Evolutionary conservation across 495 filamentous ascomycete genomes (phyloP).

Genomic region (Monascus purpureus): DNA sequence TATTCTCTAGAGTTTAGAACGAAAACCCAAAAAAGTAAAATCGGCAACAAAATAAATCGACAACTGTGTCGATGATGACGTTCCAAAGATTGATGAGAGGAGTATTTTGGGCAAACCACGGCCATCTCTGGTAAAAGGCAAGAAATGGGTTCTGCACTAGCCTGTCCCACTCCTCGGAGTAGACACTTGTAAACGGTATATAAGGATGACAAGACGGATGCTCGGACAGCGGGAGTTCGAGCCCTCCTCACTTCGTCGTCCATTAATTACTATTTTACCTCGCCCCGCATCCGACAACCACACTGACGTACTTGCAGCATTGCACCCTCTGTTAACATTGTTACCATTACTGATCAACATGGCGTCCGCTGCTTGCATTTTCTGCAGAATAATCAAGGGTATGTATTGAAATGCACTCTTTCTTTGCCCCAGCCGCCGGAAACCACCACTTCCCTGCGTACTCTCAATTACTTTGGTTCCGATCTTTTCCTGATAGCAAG

Average conservation of each 20-base stretch:
- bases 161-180: constrained; percentile 33
- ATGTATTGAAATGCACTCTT: constrained; percentile 7
- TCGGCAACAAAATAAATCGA: constrained; percentile 23
- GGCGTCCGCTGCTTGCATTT: constrained; percentile 64
- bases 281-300: constrained; percentile 6
- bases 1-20: too few relatives aligned
- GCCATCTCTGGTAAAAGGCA: constrained; percentile 60
- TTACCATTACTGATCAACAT: constrained; percentile 8
- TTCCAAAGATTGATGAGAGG: constrained; percentile 51
- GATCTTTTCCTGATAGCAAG: too few relatives aligned
- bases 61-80: constrained; percentile 21
- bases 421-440: too few relatives aligned
- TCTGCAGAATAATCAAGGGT: constrained; percentile 98
- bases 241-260: constrained; percentile 4
- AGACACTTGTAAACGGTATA: neutral
- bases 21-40: constrained; percentile 9
- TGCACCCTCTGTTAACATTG: neutral
- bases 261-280: too few relatives aligned
- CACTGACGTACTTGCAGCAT: neutral
- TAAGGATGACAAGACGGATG: constrained; percentile 2
- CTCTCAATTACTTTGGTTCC: too few relatives aligned
- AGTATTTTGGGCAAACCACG: constrained; percentile 45
- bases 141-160: constrained; percentile 50
- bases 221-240: constrained; percentile 12
- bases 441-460: too few relatives aligned